Conservation (phyloP, 2,329 filamentous ascomycete genomes). For the Gnomoniopsis smithogilvyi region DNA sequence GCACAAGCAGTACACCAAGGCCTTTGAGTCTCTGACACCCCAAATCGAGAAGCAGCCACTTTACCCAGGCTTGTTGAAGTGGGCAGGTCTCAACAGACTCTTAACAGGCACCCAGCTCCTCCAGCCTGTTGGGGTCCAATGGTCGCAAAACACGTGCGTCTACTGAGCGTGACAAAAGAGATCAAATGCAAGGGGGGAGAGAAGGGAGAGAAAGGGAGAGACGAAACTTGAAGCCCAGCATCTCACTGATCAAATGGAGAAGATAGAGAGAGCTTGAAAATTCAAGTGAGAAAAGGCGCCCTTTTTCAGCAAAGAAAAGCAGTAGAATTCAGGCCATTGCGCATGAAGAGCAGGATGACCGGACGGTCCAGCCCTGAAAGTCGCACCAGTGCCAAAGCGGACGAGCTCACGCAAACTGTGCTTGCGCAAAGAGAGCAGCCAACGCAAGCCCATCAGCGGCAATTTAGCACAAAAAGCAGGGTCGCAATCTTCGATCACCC, state of each 20-base stretch:
- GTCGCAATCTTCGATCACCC: background rate
- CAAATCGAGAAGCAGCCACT: conserved; percentile 30
- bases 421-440: background rate
- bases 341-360: conserved; percentile 50
- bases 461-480: background rate
- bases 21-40: conserved; percentile 44
- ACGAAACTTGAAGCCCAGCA: conserved; percentile 44
- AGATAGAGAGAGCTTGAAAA: conserved; percentile 64
- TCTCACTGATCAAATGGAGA: conserved; percentile 57
- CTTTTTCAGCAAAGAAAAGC: conserved; percentile 51
- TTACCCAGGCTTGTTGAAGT: conserved; percentile 44
- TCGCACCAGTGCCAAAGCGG: conserved; percentile 41
- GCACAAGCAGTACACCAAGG: conserved; percentile 40
- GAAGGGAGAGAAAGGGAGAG: conserved; percentile 58
- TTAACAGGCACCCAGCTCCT: conserved; percentile 28
- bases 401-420: conserved; percentile 50
- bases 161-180: conserved; percentile 54
- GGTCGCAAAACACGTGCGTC: conserved; percentile 55
- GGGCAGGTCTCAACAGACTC: conserved; percentile 29
- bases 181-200: conserved; percentile 62
- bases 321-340: conserved; percentile 50
- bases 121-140: conserved; percentile 42
- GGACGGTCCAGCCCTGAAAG: conserved; percentile 31
- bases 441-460: background rate
- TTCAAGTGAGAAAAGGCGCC: conserved; percentile 68